Evolutionary conservation across 441 rosid genomes (phyloP).

Genomic region (Isatis lusitanica): DNA sequence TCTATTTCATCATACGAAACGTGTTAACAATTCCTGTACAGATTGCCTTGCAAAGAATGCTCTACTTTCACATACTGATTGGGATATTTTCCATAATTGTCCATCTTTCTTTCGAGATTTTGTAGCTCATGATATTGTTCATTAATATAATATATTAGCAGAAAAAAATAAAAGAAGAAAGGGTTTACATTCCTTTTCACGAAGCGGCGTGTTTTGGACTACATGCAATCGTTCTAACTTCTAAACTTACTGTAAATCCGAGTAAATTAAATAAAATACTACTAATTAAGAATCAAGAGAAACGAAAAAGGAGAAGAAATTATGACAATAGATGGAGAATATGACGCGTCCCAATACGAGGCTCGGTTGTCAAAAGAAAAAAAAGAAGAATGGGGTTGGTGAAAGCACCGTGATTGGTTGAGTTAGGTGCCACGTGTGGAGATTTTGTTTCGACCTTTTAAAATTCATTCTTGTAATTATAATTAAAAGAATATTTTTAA

Average conservation of each 20-base stretch:
- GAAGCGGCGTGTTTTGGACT: not conserved
- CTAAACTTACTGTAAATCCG: not conserved
- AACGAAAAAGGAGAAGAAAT: not conserved
- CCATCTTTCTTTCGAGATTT: no score
- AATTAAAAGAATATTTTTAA: not conserved
- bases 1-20: no score
- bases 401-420: slow-evolving; percentile 20
- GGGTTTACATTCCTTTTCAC: slow-evolving; percentile 1
- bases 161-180: no score
- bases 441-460: not conserved
- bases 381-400: slow-evolving; percentile 20
- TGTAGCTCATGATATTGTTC: no score
- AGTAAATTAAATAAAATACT: not conserved
- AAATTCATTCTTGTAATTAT: not conserved
- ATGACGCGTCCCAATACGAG: not conserved
- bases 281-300: not conserved
- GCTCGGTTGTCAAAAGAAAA: not conserved
- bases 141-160: no score
- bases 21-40: no score
- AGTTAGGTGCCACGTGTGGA: slow-evolving; percentile 3
- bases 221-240: not conserved
- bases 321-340: not conserved
- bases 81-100: no score
- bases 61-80: no score
- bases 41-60: no score